Conservation (phyloP, 1,139 yeast genomes). For the Lizanozyma gosingica region DNA sequence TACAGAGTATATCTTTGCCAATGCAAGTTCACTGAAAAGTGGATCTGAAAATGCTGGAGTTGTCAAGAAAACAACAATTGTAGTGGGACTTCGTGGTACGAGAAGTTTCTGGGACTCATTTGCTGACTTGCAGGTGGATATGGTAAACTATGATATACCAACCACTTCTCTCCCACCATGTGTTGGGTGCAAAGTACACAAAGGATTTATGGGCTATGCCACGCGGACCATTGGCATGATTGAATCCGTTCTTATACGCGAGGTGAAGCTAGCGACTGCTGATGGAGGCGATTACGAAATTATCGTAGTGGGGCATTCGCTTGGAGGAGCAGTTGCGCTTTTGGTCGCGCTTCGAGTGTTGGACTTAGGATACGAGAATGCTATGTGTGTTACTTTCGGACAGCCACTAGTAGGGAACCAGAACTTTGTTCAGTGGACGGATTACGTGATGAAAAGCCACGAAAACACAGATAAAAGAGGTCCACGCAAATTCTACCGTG, state of each 20-base stretch:
- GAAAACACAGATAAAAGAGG: conserved; percentile 12
- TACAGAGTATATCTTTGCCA: conserved; percentile 11
- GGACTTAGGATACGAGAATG: conserved; percentile 24
- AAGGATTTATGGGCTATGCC: conserved; percentile 25
- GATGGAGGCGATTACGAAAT: conserved; percentile 22
- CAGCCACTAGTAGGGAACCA: conserved; percentile 43
- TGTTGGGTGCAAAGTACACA: conserved; percentile 35
- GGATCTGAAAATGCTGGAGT: background rate
- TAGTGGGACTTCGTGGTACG: conserved; percentile 40
- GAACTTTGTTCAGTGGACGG: conserved; percentile 31
- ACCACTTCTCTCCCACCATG: conserved; percentile 22
- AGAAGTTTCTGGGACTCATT: conserved; percentile 37
- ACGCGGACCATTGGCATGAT: background rate
- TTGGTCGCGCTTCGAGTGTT: conserved; percentile 30
- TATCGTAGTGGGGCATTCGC: conserved; percentile 39
- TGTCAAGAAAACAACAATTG: conserved; percentile 19
- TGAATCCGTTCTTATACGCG: background rate
- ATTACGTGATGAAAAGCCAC: conserved; percentile 23
- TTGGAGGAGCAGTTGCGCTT: conserved; percentile 43
- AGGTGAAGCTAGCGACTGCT: background rate
- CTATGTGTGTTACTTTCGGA: conserved; percentile 39
- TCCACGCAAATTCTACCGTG: conserved; percentile 25
- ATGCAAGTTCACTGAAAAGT: no score
- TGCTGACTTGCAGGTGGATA: conserved; percentile 36
- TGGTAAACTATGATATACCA: conserved; percentile 21